These are phyloP conservation scores for Dimargaris cristalligena DNA, from an alignment of 192 early-diverging fungal species.

Conservation along the genomic window DNA sequence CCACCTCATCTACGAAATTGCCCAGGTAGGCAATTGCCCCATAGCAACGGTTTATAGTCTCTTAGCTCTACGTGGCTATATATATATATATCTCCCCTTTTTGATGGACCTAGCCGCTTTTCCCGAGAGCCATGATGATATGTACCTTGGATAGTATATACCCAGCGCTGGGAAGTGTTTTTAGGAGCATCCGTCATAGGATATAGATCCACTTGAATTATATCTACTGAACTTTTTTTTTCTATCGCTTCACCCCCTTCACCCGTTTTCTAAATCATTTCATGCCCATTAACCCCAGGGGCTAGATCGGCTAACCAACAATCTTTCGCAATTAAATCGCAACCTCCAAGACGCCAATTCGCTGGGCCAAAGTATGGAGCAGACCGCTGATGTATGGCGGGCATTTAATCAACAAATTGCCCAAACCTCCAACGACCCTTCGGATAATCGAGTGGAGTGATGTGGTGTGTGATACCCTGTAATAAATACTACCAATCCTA, in stretches of 20 bases:
- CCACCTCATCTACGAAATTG: constrained; percentile 9
- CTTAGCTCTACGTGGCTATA: no score
- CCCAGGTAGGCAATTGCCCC: constrained; percentile 2
- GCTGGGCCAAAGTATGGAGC: constrained; percentile 8
- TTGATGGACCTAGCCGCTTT: no score
- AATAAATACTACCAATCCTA: no score
- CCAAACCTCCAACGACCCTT: no score
- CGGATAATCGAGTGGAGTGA: no score
- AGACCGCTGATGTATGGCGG: constrained; percentile 10
- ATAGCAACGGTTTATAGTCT: background rate
- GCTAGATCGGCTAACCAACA: constrained; percentile 1
- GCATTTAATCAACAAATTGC: constrained; percentile 9
- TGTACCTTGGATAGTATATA: background rate
- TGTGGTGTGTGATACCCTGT: no score
- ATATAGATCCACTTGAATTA: background rate
- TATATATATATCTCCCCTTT: no score
- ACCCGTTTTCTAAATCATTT: background rate
- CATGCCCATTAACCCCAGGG: background rate
- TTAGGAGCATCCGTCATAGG: background rate
- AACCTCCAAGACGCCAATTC: constrained; percentile 11
- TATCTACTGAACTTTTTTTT: background rate
- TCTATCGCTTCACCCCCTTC: background rate
- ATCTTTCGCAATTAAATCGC: constrained; percentile 6
- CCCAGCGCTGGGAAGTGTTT: background rate
- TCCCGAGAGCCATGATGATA: background rate